These are phyloP conservation scores for Epithemia pelagica DNA, from an alignment of 108 stramenopile genomes.

Conservation along the genomic window DNA sequence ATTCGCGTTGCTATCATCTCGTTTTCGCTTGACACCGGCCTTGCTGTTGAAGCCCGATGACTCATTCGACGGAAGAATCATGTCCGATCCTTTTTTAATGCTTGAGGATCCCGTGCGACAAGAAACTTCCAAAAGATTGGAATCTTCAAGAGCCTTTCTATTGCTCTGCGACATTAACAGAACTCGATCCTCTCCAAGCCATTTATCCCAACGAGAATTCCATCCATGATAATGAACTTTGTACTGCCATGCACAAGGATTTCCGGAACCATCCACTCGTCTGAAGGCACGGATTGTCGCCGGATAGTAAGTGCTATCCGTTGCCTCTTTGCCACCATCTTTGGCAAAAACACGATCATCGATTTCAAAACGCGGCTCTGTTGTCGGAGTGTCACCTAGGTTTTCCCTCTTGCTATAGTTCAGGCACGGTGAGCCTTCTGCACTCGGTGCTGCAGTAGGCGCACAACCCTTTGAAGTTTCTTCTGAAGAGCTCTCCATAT, in stretches of 20 bases:
- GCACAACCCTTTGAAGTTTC: too few species aligned
- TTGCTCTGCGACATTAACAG: constrained; percentile 30
- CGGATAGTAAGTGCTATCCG: constrained; percentile 2
- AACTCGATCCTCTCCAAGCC: constrained; percentile 27
- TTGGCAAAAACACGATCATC: constrained; percentile 10
- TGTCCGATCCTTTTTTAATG: neutral
- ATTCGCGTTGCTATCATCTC: neutral
- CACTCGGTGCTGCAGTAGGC: too few species aligned
- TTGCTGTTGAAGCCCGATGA: too few species aligned
- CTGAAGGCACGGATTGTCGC: constrained; percentile 5
- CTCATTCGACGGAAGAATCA: too few species aligned
- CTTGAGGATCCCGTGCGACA: neutral
- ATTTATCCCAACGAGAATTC: constrained; percentile 60
- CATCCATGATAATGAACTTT: constrained; percentile 57
- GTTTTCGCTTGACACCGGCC: neutral
- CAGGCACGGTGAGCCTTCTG: too few species aligned
- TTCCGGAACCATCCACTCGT: neutral
- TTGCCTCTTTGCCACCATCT: neutral
- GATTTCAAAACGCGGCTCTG: constrained; percentile 6
- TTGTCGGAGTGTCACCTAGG: too few species aligned
- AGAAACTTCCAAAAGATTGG: neutral
- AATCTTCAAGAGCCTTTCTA: neutral
- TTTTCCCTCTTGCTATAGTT: too few species aligned
- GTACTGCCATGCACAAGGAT: constrained; percentile 19
- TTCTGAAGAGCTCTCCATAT: too few species aligned